Conservation (phyloP, 805 yeast genomes). For the Sugiyamaella mastotermitis region DNA sequence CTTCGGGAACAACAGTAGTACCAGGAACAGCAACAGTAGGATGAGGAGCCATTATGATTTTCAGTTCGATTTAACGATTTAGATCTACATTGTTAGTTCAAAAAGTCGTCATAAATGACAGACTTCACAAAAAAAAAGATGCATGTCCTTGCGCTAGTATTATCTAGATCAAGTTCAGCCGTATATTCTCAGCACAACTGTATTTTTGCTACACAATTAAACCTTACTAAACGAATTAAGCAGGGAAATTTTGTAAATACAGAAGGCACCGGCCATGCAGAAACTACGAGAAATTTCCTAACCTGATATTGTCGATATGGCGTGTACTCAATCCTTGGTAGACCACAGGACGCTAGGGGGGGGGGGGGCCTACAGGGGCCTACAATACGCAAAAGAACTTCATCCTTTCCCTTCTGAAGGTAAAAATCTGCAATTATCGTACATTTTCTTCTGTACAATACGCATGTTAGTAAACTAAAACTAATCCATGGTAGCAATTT, state of each 20-base stretch:
- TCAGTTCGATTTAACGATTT: background rate
- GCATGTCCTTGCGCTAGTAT: slow-evolving; percentile 40
- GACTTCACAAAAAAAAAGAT: slow-evolving; percentile 11
- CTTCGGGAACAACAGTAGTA: slow-evolving; percentile 10
- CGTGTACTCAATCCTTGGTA: too few species aligned
- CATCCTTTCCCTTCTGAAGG: too few species aligned
- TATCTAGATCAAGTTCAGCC: slow-evolving; percentile 42
- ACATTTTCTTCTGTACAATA: too few species aligned
- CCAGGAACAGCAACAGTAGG: slow-evolving; percentile 16
- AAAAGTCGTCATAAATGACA: too few species aligned
- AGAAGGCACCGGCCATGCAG: slow-evolving; percentile 21
- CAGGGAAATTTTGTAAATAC: background rate
- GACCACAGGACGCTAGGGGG: too few species aligned
- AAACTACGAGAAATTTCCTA: too few species aligned
- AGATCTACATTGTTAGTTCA: background rate
- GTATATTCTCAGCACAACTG: slow-evolving; percentile 34
- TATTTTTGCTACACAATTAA: background rate
- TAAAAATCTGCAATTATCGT: too few species aligned
- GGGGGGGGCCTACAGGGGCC: too few species aligned
- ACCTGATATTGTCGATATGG: too few species aligned
- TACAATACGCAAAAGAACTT: too few species aligned
- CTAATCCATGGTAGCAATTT: too few species aligned
- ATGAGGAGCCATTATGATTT: slow-evolving; percentile 14
- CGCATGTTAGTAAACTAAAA: too few species aligned
- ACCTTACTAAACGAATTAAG: background rate